phyloP scores from a whole-genome alignment of 2,329 filamentous ascomycete genomes.

The Fusarium albidum region DNA sequence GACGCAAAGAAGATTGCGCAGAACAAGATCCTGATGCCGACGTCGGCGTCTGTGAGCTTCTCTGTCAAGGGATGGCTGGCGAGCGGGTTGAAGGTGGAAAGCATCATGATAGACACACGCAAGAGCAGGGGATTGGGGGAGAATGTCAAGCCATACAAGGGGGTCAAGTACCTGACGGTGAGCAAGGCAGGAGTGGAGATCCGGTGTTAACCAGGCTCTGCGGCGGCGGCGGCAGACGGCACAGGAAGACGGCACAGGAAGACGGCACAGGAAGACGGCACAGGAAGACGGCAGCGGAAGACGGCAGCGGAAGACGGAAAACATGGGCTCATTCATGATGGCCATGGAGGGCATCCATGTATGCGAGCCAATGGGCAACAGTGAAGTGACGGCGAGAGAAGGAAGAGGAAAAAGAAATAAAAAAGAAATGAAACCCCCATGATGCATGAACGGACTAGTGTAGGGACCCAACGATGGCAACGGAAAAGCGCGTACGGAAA shows the following conservation, averaged over 20 bases:
- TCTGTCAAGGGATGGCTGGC: conserved; percentile 74
- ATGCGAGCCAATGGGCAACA: conserved; percentile 17
- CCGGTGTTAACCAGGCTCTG: conserved; percentile 55
- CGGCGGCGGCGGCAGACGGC: conserved; percentile 7
- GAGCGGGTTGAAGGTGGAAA: conserved; percentile 73
- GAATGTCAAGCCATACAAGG: conserved; percentile 93
- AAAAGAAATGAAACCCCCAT: not conserved
- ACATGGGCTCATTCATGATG: conserved; percentile 12
- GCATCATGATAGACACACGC: conserved; percentile 74
- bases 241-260: not conserved
- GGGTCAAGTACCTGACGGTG: conserved; percentile 93
- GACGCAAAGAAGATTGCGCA: conserved; percentile 68
- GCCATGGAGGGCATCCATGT: not conserved
- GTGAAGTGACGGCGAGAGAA: conserved; percentile 9
- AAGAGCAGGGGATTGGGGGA: conserved; percentile 88
- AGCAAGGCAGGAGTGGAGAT: conserved; percentile 72
- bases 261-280: not conserved
- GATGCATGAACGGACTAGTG: conserved; percentile 3
- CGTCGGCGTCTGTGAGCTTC: conserved; percentile 77
- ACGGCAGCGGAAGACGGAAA: too few species aligned
- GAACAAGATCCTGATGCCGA: conserved; percentile 82
- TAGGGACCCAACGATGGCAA: conserved; percentile 13
- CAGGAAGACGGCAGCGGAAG: not conserved
- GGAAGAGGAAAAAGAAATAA: conserved; percentile 6
- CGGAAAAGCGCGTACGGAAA: not conserved